Conservation (phyloP, 345 rosid species). For the Lumnitzera littorea region DNA sequence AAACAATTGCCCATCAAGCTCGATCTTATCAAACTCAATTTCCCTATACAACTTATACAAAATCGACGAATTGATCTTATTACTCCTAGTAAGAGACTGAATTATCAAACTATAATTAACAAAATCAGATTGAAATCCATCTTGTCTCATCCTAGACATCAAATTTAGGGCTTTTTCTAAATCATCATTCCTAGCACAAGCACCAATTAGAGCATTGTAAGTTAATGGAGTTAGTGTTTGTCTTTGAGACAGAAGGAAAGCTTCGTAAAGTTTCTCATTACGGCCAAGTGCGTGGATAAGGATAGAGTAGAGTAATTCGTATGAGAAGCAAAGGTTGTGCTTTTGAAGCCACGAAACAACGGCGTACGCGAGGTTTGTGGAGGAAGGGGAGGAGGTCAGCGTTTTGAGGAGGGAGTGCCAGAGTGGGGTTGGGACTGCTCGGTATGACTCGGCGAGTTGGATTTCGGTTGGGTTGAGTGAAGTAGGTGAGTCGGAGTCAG, state of each 20-base stretch:
- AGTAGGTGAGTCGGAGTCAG: slow-evolving; percentile 26
- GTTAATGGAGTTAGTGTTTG: slow-evolving; percentile 78
- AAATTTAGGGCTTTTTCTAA: slow-evolving; percentile 77
- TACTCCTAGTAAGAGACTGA: slow-evolving; percentile 55
- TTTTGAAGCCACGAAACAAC: slow-evolving; percentile 84
- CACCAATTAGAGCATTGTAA: slow-evolving; percentile 84
- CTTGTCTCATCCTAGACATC: slow-evolving; percentile 79
- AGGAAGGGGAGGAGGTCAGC: slow-evolving; percentile 46
- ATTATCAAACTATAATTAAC: slow-evolving; percentile 82
- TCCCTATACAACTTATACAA: slow-evolving; percentile 62
- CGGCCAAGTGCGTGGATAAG: slow-evolving; percentile 91
- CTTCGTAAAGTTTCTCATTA: slow-evolving; percentile 93
- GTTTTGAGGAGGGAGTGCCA: slow-evolving; percentile 86
- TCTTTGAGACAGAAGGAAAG: slow-evolving; percentile 72
- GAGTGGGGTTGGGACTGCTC: slow-evolving; percentile 77
- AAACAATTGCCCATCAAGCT: slow-evolving; percentile 66
- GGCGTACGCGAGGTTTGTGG: slow-evolving; percentile 58
- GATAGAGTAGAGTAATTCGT: slow-evolving; percentile 87
- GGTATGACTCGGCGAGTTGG: slow-evolving; percentile 67
- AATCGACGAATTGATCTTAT: slow-evolving; percentile 55
- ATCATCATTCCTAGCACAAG: slow-evolving; percentile 82
- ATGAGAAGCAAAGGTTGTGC: slow-evolving; percentile 92
- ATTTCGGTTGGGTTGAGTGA: slow-evolving; percentile 58
- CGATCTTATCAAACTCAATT: slow-evolving; percentile 64
- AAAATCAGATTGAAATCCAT: slow-evolving; percentile 82